Evolutionary conservation across 2,329 filamentous ascomycete species (phyloP), one percentile per base, ranked within the genome.

Genomic region (Diaporthe sp.): DNA sequence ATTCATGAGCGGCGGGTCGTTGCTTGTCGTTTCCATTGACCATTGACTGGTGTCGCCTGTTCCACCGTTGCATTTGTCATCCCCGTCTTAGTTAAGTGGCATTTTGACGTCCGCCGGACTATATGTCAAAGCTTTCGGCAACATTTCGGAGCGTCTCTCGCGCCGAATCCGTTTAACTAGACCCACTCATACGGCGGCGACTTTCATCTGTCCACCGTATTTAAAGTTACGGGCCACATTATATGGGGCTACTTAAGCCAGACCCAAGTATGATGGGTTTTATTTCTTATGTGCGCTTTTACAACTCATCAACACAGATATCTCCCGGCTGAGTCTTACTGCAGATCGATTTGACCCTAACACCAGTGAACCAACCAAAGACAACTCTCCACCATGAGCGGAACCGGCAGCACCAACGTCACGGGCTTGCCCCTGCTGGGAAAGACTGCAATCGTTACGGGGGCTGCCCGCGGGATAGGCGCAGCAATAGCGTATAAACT

Each of bases 401-500:
- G 22, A 10, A 25, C n/a, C 50, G 13, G n/a, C 65, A n/a, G 17
- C 19, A 39, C 30, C 65, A 42, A 51, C 2, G 32, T 8, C 13
- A 5, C 65, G 4, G 56, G 56, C 5, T 69, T 69, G 50, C 73
- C 61, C 35, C 71, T 85, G 83, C 2, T 79, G 81, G 76, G 77
- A 17, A 81, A 81, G 59, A 73, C 78, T 17, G 80, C 79, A 32
- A 84, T 91, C 13, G 90, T 92, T 78, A 81, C 79, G 0, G 80
- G 80, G 9, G 77, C 78, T 22, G 80, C 80, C 9, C 76, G 80
- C 19, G 78, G 80, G 4, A 79, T 82, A 17, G 81, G 80, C 85
- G 89, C 81, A 47, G 86, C 74, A 3, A 80, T 81, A 53, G 78
- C 79, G 1, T 56, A 78, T 12, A 80, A 81, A 13, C 78, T 90